Percentiles rank a stretch among this genome's conserved stretches.
Conservation (phyloP, 352 stramenopile genomes). For the Phytophthora colocasiae region DNA sequence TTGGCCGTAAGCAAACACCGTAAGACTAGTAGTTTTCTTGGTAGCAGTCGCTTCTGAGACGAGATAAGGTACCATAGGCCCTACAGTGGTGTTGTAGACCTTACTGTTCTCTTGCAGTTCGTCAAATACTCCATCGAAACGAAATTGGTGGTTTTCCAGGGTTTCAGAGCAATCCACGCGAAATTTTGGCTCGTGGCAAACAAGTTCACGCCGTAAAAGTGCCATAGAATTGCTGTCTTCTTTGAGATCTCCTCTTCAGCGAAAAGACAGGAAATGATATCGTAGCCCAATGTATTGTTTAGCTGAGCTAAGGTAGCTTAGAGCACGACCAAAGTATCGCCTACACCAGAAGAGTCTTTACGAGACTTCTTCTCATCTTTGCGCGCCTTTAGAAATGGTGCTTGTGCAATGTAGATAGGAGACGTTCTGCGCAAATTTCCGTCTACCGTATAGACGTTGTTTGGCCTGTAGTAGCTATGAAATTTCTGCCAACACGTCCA, state of each 20-base stretch:
- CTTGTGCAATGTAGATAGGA: no score
- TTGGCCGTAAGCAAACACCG: slow-evolving; percentile 98
- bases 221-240: neutral
- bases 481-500: no score
- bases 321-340: no score
- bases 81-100: slow-evolving; percentile 86
- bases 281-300: slow-evolving; percentile 40
- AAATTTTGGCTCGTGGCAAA: slow-evolving; percentile 79
- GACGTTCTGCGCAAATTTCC: no score
- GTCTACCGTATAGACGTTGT: no score
- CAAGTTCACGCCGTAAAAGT: slow-evolving; percentile 47
- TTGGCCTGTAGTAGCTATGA: no score
- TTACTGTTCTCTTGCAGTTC: slow-evolving; percentile 91
- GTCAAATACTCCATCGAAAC: slow-evolving; percentile 91
- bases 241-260: slow-evolving; percentile 10
- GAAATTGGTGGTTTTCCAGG: slow-evolving; percentile 76
- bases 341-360: no score
- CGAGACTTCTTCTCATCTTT: no score
- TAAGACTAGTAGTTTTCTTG: slow-evolving; percentile 60
- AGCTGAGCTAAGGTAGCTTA: no score
- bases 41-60: slow-evolving; percentile 22
- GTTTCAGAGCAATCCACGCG: slow-evolving; percentile 76
- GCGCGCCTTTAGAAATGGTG: no score
- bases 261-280: slow-evolving; percentile 65
- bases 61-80: slow-evolving; percentile 63